phyloP scores from a whole-genome alignment of 2,329 filamentous ascomycete genomes.

The Westerdykella aurantiaca region DNA sequence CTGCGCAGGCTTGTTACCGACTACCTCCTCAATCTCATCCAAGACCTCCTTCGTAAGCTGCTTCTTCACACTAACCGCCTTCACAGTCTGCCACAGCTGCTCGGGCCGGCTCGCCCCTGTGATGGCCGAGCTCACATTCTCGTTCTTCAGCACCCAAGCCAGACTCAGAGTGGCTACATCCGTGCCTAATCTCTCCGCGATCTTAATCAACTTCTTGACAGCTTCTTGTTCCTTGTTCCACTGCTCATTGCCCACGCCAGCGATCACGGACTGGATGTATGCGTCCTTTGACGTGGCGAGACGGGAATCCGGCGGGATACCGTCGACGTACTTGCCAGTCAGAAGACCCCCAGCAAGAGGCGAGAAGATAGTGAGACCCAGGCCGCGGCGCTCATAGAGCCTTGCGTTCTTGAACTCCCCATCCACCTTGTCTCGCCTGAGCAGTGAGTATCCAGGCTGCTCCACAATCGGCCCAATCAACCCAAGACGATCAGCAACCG shows the following conservation, averaged over 20 bases:
- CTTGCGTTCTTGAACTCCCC: constrained; percentile 52
- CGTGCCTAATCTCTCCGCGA: constrained; percentile 60
- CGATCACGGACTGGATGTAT: constrained; percentile 44
- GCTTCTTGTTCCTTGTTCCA: constrained; percentile 55
- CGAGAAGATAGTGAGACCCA: constrained; percentile 52
- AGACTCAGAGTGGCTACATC: constrained; percentile 42
- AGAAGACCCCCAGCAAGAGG: constrained; percentile 53
- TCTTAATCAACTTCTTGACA: constrained; percentile 43
- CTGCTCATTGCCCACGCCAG: constrained; percentile 42
- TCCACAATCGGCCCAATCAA: constrained; percentile 51
- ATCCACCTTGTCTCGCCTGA: constrained; percentile 54
- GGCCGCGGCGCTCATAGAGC: constrained; percentile 48
- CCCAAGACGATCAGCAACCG: constrained; percentile 55
- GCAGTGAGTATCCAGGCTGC: constrained; percentile 54
- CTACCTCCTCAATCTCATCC: constrained; percentile 37
- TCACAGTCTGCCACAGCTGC: constrained; percentile 35
- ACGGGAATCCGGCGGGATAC: constrained; percentile 53
- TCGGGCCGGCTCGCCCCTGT: constrained; percentile 26
- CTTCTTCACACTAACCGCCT: constrained; percentile 41
- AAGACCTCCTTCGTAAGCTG: constrained; percentile 42
- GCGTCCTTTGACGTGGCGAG: constrained; percentile 52
- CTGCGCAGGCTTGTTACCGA: constrained; percentile 29
- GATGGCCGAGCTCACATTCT: constrained; percentile 25
- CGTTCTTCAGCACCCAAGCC: constrained; percentile 35
- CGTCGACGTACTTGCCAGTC: constrained; percentile 59